Conservation (phyloP, 352 stramenopile genomes). For the Globisporangium splendens region DNA sequence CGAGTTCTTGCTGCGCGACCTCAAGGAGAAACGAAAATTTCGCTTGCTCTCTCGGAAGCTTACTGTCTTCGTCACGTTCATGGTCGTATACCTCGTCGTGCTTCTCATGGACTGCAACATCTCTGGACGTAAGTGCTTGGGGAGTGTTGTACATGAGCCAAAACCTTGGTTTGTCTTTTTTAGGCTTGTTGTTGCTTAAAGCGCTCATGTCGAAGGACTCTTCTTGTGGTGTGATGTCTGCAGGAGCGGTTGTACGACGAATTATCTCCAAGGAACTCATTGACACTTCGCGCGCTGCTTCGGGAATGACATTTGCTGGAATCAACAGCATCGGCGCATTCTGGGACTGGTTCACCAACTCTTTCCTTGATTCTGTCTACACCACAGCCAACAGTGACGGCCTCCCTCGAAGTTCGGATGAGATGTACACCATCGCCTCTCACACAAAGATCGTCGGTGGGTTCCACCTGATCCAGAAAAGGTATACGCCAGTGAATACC, state of each 20-base stretch:
- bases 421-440: slow-evolving; percentile 57
- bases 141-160: too few species aligned
- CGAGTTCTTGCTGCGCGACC: slow-evolving; percentile 51
- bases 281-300: slow-evolving; percentile 30
- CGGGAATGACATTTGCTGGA: slow-evolving; percentile 28
- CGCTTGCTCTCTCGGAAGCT: slow-evolving; percentile 60
- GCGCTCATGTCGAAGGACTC: too few species aligned
- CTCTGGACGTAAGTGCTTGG: slow-evolving; percentile 37
- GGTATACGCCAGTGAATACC: slow-evolving; percentile 46
- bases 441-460: slow-evolving; percentile 62
- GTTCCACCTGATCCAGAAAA: slow-evolving; percentile 60
- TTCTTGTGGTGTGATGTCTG: background rate
- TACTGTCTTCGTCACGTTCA: slow-evolving; percentile 59
- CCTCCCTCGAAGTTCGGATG: slow-evolving; percentile 7
- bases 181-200: too few species aligned
- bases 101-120: slow-evolving; percentile 71
- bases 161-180: background rate
- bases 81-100: slow-evolving; percentile 54
- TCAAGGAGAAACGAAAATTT: slow-evolving; percentile 74
- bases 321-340: slow-evolving; percentile 42
- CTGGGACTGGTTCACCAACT: slow-evolving; percentile 66
- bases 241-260: slow-evolving; percentile 48
- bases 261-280: slow-evolving; percentile 59
- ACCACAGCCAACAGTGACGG: slow-evolving; percentile 25
- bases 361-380: slow-evolving; percentile 49